Conservation (phyloP, 768 basidiomycete genomes). For the Rhizopogon sp. region DNA sequence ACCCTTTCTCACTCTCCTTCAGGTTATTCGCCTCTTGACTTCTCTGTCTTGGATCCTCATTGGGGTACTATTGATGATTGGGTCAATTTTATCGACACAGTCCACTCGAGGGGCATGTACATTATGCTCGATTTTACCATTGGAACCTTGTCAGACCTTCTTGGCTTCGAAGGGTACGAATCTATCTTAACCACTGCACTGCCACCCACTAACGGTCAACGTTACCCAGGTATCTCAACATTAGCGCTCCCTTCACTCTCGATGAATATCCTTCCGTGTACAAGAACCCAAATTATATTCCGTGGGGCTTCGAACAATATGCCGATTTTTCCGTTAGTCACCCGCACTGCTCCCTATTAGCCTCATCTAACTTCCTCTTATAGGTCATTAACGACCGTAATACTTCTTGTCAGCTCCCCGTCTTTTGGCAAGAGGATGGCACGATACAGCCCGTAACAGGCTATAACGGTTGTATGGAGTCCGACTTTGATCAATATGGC, state of each 20-base stretch:
- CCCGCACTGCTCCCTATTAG: background rate
- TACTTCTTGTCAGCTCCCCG: conserved; percentile 66
- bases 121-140: conserved; percentile 93
- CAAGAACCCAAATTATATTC: conserved; percentile 71
- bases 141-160: conserved; percentile 84
- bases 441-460: conserved; percentile 42
- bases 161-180: conserved; percentile 78
- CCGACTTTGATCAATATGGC: conserved; percentile 93
- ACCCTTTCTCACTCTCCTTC: background rate
- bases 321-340: conserved; percentile 66
- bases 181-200: conserved; percentile 1
- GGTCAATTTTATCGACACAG: conserved; percentile 64
- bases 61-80: conserved; percentile 85
- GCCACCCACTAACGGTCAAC: conserved; percentile 6
- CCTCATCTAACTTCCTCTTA: background rate
- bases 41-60: conserved; percentile 86
- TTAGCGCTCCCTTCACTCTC: conserved; percentile 73
- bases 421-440: conserved; percentile 79
- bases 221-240: conserved; percentile 55
- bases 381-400: conserved; percentile 72
- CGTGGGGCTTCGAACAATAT: conserved; percentile 86
- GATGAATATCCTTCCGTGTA: conserved; percentile 70
- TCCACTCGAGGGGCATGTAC: conserved; percentile 85
- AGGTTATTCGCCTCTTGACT: conserved; percentile 95
- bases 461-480: conserved; percentile 69